Evolutionary conservation across 2,329 filamentous ascomycete species (phyloP), one percentile per base, ranked within the genome.

Genomic region (Westerdykella sp.): DNA sequence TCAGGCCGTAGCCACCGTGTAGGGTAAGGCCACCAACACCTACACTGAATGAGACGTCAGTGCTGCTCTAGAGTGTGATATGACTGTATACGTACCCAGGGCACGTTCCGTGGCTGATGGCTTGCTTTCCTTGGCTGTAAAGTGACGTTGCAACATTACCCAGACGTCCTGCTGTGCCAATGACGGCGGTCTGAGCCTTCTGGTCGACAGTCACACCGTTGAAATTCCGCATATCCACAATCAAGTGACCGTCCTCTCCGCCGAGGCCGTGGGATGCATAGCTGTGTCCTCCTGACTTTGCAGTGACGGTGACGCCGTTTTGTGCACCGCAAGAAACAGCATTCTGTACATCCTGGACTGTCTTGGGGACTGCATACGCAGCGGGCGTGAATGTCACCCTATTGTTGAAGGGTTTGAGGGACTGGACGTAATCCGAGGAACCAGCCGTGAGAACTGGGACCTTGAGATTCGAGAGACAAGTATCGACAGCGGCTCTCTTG

Each of bases 241-340:
- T 64, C 39, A 75, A 47, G 45, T 71, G 68, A 1, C 70, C 72
- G 47, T 75, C 59, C 51, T 72, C 65, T 6, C 72, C 72, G 15
- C 71, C 71, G 1, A 74, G 63, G 0, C 71, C 71, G 40, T 72
- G 69, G 0, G 70, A 69, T 1, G 60, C 79, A 48, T 79, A 84
- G 0, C 77, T 81, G 50, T 83, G 80, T 0, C 80, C 80, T 11
- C 80, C 80, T 2, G 77, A 80, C 46, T 72, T 76, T 13, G 79
- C 73, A 53, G 81, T 78, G 0, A 83, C 76, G 42, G 72, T 71
- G 21, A 76, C 59, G 4, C 63, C 65, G 44, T 69, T 69, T 11
- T 68, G 49, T 0, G 61, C 68, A 1, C 78, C 79, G 52, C 79
- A 83, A 40, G 74, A 73, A 31, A 83, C 69, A 9, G 78, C 73